A percentile compares a stretch with the other conserved stretches of the same genome.
phyloP scores from a whole-genome alignment of 208 protist genomes.

The Wallacemonas sp. region DNA sequence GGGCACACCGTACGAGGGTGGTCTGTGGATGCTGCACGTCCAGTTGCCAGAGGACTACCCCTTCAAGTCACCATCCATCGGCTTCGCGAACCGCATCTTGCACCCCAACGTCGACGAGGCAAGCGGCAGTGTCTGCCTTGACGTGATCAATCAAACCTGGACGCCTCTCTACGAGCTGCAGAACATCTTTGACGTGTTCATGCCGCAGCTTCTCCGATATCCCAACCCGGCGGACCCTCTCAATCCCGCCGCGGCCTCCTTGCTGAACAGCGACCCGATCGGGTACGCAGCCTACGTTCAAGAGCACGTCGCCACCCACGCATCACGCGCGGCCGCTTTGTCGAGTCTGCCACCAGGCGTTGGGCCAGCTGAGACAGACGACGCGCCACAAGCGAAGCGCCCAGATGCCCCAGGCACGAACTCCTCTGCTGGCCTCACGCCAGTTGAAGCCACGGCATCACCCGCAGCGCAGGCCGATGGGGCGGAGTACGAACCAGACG shows the following conservation, averaged over 20 bases:
- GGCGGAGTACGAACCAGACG: constrained; percentile 76
- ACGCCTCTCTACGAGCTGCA: constrained; percentile 97
- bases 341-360: constrained; percentile 23
- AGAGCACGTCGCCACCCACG: constrained; percentile 66
- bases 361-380: not conserved
- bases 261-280: constrained; percentile 91
- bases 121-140: constrained; percentile 98
- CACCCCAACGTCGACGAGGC: constrained; percentile 98
- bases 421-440: constrained; percentile 19
- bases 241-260: constrained; percentile 95
- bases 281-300: constrained; percentile 68
- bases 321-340: constrained; percentile 57
- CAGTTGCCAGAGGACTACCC: constrained; percentile 97
- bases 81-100: constrained; percentile 97
- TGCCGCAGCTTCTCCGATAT: constrained; percentile 98
- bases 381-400: constrained; percentile 11
- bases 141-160: constrained; percentile 99
- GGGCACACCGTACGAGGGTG: constrained; percentile 96
- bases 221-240: constrained; percentile 97
- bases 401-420: constrained; percentile 13
- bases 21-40: constrained; percentile 97
- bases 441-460: constrained; percentile 21
- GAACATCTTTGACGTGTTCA: constrained; percentile 96
- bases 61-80: constrained; percentile 98
- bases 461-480: constrained; percentile 21